Evolutionary conservation across 495 filamentous ascomycete genomes (phyloP), one percentile per base, ranked within the genome.

Genomic region (Podospora australis): DNA sequence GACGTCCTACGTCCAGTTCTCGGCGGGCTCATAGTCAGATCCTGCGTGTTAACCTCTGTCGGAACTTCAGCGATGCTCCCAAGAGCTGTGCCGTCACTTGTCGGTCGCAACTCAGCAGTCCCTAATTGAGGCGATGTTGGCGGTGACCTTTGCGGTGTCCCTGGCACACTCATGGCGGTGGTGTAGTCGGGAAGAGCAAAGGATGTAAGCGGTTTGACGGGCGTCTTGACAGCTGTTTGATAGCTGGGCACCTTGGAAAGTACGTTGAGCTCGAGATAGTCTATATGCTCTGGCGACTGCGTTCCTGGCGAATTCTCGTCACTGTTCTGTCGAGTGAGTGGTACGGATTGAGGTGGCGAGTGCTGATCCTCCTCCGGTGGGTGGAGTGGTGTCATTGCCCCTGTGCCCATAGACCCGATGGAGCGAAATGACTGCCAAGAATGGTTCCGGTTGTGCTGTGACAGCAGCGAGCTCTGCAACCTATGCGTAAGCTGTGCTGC

Each of bases 201-300:
- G 36, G 59, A 47, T 22, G 42, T 48, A n/a, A 61, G 49, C 23
- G 74, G 73, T 13, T 79, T 67, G 8, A 77, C 52, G 8, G 62
- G 74, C 1, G 80, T 72, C 38, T 74, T 78, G 14, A 90, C 73
- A 1, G 88, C 88, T 10, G 88, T 90, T 4, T 77, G 71, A 61
- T 95, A 95, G 42, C 83, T 88, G 4, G 88, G 88, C 6, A 92
- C 86, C 42, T 82, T 84, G 54, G 76, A 83, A 16, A 91, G 68
- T 30, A 75, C 72, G 47, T 79, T 77, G 24, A 83, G 68, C 53
- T 84, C 79, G 20, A 73, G 65, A 45, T 73, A 80, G 50, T 88
- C 83, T 20, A 78, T 70, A 46, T 84, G 79, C 52, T 79, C 79
- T 14, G 83, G 79, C 14, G 54, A 5, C 50, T 55, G 4, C 54